These are phyloP conservation scores for Myxozyma melibiosi DNA, from an alignment of 805 yeast species.

Conservation along the genomic window DNA sequence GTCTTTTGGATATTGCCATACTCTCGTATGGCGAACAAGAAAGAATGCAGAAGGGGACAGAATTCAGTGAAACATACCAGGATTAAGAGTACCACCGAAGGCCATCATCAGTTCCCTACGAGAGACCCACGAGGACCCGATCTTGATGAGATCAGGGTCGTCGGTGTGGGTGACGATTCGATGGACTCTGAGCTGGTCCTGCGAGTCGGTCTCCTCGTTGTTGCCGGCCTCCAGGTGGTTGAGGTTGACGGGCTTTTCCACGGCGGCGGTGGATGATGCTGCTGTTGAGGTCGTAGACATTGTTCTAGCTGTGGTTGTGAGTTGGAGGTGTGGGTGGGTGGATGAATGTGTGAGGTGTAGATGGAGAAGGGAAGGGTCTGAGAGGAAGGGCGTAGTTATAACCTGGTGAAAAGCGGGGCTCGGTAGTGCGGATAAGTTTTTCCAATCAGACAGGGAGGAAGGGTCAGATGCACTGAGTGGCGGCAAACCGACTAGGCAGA, in stretches of 20 bases:
- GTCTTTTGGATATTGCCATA: too few species aligned
- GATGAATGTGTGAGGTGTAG: neutral
- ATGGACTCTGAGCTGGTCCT: slow-evolving; percentile 4
- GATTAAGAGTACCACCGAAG: slow-evolving; percentile 77
- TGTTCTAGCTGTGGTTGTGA: neutral
- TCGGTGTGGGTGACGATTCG: slow-evolving; percentile 36
- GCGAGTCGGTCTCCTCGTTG: neutral
- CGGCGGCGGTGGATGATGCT: slow-evolving; percentile 2
- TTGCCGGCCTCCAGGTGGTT: slow-evolving; percentile 10
- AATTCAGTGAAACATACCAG: slow-evolving; percentile 48
- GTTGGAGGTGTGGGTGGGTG: neutral
- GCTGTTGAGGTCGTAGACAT: slow-evolving; percentile 6
- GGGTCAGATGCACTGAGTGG: too few species aligned
- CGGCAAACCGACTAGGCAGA: too few species aligned
- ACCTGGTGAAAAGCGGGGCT: too few species aligned
- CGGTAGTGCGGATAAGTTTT: too few species aligned
- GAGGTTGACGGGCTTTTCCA: slow-evolving; percentile 20
- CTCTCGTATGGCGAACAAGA: neutral
- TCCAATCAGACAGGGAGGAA: too few species aligned
- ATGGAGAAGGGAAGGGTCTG: neutral
- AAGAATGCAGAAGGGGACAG: neutral
- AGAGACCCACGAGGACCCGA: slow-evolving; percentile 72
- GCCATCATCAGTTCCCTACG: slow-evolving; percentile 47
- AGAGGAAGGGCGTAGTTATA: neutral
- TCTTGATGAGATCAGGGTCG: slow-evolving; percentile 60